Conservation (phyloP, 2,329 filamentous ascomycete species). For the Grosmannia huntii region DNA sequence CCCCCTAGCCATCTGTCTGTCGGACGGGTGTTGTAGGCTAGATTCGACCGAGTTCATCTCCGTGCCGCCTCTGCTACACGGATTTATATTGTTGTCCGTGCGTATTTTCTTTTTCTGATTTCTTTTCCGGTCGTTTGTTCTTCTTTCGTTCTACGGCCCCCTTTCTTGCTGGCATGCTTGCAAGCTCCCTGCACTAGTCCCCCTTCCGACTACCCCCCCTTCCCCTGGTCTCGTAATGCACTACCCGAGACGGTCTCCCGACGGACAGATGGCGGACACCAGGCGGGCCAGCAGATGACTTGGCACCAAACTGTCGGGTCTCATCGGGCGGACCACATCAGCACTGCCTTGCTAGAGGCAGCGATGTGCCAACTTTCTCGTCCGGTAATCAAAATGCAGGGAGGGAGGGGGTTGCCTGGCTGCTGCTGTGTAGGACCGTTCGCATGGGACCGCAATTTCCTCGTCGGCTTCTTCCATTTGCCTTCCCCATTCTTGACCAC, state of each 20-base stretch:
- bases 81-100: not conserved
- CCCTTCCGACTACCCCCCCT: not conserved
- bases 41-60: not conserved
- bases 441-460: no score
- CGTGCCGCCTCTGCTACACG: not conserved
- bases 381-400: no score
- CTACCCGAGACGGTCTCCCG: not conserved
- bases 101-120: not conserved
- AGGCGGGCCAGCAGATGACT: not conserved
- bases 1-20: no score
- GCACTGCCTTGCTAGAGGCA: not conserved
- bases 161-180: no score
- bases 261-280: not conserved
- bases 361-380: not conserved
- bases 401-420: no score
- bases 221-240: not conserved
- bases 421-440: no score
- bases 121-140: not conserved
- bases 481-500: no score
- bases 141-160: no score
- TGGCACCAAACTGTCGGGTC: not conserved
- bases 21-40: not conserved
- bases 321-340: not conserved
- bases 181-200: no score
- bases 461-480: no score